phyloP scores from a whole-genome alignment of 2,329 filamentous ascomycete species.

The Arthroderma uncinatum region DNA sequence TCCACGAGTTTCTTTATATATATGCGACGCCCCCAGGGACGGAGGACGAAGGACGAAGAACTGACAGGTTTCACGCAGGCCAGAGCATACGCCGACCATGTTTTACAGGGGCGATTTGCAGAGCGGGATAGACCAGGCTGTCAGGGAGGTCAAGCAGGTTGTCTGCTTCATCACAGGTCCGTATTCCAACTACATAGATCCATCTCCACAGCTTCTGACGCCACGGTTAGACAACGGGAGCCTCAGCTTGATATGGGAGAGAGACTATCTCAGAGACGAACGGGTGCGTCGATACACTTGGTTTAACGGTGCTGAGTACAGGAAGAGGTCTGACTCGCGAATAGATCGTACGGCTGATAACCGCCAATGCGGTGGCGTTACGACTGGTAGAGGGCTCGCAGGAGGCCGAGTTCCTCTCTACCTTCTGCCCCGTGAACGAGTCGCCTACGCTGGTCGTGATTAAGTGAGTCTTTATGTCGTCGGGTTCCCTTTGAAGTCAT shows the following conservation, averaged over 20 bases:
- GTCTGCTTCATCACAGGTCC: slow-evolving; percentile 73
- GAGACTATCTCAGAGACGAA: slow-evolving; percentile 48
- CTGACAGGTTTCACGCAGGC: too few species aligned
- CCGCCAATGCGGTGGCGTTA: slow-evolving; percentile 55
- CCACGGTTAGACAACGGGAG: slow-evolving; percentile 43
- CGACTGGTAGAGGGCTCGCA: slow-evolving; percentile 60
- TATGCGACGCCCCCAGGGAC: background rate
- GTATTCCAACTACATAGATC: slow-evolving; percentile 13
- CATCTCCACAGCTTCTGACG: background rate
- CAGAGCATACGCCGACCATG: too few species aligned
- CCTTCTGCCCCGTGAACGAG: slow-evolving; percentile 68
- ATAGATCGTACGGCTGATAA: slow-evolving; percentile 48
- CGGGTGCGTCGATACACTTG: slow-evolving; percentile 29
- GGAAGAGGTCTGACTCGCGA: background rate
- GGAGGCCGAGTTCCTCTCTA: slow-evolving; percentile 69
- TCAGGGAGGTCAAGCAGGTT: slow-evolving; percentile 65
- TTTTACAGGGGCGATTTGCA: slow-evolving; percentile 74
- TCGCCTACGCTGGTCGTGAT: slow-evolving; percentile 62
- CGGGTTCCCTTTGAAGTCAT: background rate
- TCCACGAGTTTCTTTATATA: background rate
- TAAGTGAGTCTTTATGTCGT: slow-evolving; percentile 40
- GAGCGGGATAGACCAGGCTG: slow-evolving; percentile 64
- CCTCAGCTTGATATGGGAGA: slow-evolving; percentile 48
- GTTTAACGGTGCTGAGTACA: background rate
- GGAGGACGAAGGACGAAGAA: too few species aligned